Evolutionary conservation across 2,329 filamentous ascomycete species (phyloP).

Genomic region (Geosmithia morbida): DNA sequence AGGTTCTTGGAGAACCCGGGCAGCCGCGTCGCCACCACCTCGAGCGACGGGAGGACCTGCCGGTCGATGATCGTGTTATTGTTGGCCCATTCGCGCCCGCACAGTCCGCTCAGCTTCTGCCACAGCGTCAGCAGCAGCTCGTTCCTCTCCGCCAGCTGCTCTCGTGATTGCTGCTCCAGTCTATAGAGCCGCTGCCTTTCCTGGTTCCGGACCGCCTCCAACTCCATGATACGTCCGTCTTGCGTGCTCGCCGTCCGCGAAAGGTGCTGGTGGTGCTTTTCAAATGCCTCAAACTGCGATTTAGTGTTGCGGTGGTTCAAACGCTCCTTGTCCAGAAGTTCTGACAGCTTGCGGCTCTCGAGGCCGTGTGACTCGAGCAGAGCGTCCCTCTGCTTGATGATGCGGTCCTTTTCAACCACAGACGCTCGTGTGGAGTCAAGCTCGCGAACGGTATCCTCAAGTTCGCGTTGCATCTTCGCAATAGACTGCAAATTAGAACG

Average conservation of each 20-base stretch:
- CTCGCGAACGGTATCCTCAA: constrained; percentile 71
- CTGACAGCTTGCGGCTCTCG: constrained; percentile 70
- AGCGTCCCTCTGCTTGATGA: constrained; percentile 78
- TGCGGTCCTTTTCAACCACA: constrained; percentile 76
- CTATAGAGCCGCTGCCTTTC: constrained; percentile 64
- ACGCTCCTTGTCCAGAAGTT: constrained; percentile 84
- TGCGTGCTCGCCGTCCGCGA: constrained; percentile 75
- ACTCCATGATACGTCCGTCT: constrained; percentile 70
- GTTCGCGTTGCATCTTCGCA: constrained; percentile 72
- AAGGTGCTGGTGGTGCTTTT: constrained; percentile 77
- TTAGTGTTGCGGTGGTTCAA: constrained; percentile 75
- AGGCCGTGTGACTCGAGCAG: constrained; percentile 80
- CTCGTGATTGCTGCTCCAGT: constrained; percentile 68
- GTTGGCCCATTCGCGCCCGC: constrained; percentile 84
- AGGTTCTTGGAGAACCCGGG: constrained; percentile 85
- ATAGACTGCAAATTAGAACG: constrained; percentile 44
- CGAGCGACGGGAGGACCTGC: constrained; percentile 66
- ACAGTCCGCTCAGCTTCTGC: constrained; percentile 75
- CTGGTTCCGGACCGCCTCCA: constrained; percentile 64
- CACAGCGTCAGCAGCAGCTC: constrained; percentile 77
- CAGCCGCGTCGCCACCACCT: constrained; percentile 73
- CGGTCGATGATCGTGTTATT: constrained; percentile 81
- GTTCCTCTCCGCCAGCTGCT: constrained; percentile 83
- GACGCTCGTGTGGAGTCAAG: constrained; percentile 66
- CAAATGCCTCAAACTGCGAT: constrained; percentile 73